These are phyloP conservation scores for Clavaria fumosa DNA, from an alignment of 768 basidiomycete genomes.

Conservation along the genomic window DNA sequence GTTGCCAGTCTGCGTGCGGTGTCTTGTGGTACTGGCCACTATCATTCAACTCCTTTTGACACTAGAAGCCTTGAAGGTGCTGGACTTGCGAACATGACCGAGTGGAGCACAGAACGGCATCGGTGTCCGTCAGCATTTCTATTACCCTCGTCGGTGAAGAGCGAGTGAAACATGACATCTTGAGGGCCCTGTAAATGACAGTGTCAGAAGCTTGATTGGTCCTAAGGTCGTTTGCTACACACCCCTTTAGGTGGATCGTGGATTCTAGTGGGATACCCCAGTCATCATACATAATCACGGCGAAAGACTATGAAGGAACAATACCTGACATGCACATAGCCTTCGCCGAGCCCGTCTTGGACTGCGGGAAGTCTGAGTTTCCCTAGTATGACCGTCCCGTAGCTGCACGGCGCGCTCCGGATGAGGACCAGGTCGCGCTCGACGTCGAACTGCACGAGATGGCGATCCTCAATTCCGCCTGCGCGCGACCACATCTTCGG, in stretches of 20 bases:
- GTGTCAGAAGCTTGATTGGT: conserved; percentile 3
- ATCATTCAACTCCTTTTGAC: too few relatives aligned
- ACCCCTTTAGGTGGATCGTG: conserved; percentile 65
- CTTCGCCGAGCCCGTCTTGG: conserved; percentile 38
- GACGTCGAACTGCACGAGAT: conserved; percentile 38
- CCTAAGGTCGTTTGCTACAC: conserved; percentile 11
- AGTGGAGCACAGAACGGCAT: too few relatives aligned
- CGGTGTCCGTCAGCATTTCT: conserved; percentile 30
- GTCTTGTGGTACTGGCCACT: too few relatives aligned
- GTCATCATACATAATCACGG: too few relatives aligned
- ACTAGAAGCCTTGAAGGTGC: too few relatives aligned
- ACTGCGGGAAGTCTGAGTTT: conserved; percentile 61
- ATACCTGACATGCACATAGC: conserved; percentile 60
- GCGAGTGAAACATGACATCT: conserved; percentile 56
- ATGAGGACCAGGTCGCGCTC: conserved; percentile 28
- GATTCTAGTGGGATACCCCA: conserved; percentile 28
- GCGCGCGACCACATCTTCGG: conserved; percentile 60
- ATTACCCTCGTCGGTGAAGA: conserved; percentile 47
- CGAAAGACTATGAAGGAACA: too few relatives aligned
- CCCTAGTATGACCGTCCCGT: conserved; percentile 61
- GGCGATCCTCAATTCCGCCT: conserved; percentile 29
- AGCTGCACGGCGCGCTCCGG: conserved; percentile 39
- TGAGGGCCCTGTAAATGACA: conserved; percentile 33
- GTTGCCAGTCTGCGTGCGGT: too few relatives aligned
- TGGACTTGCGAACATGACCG: too few relatives aligned